phyloP scores from a whole-genome alignment of 73 alveolate species.

The Paraurostyla sp. region DNA sequence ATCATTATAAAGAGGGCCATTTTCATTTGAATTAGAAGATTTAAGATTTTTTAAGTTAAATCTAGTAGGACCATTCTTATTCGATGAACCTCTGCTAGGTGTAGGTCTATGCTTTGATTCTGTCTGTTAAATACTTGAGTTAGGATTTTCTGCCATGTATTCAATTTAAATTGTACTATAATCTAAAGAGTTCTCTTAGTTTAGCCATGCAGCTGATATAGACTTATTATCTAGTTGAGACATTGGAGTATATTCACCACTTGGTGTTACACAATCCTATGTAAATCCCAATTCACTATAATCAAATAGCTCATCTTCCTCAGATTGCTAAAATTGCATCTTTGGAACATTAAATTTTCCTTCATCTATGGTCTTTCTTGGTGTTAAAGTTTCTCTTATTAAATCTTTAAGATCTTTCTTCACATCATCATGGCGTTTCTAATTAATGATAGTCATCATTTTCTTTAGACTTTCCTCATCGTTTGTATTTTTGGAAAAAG shows the following conservation, averaged over 20 bases:
- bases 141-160: slow-evolving; percentile 16
- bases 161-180: slow-evolving; percentile 17
- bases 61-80: too few species aligned
- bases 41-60: slow-evolving; percentile 1
- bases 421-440: background rate
- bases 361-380: background rate
- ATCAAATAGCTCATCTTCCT: slow-evolving; percentile 23
- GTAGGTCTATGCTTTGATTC: too few species aligned
- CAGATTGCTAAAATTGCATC: too few species aligned
- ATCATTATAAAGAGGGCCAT: background rate
- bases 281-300: slow-evolving; percentile 19
- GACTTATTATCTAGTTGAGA: slow-evolving; percentile 33
- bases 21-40: background rate
- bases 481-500: background rate
- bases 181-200: slow-evolving; percentile 17
- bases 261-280: slow-evolving; percentile 34
- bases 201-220: slow-evolving; percentile 9
- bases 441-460: background rate
- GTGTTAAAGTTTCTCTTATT: background rate
- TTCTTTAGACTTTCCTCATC: slow-evolving; percentile 32
- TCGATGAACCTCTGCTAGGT: too few species aligned
- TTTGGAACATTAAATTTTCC: too few species aligned
- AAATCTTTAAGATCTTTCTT: background rate
- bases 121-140: too few species aligned
- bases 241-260: slow-evolving; percentile 42